Base-by-base conservation (phyloP, 768 basidiomycete species). In the Rhodosporidiobolus sp. region DNA sequence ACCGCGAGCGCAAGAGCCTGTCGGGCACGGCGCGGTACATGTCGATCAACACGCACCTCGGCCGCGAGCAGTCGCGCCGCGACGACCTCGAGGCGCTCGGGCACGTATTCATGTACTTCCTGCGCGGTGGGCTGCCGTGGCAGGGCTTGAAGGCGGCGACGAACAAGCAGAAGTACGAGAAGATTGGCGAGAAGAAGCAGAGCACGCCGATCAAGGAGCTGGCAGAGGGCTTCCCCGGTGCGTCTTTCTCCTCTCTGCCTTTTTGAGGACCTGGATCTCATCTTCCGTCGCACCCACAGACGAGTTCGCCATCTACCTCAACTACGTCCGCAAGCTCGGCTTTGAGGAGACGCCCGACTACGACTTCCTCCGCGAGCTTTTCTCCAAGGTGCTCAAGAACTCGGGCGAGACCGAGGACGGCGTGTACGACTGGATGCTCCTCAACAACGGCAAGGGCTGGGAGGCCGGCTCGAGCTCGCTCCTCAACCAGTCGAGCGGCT, bases 131-230 rank as follows among this genome's bases (percentile, higher is more conserved):
- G 78, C 80, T 99, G 64, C 96, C 96, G 32, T 99, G 96, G 96
- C 96, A 99, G 80, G 96, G 96, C 68, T 86, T 99, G 69, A 98
- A 98, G 83, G 96, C 96, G 46, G 96, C 96, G 38, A 99, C 94
- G 62, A 98, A 99, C 85, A 99, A 99, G 85, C 96, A 98, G 82
- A 98, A 98, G 85, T 99, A 99, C 84, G 95, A 99, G 85, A 99
- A 98, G 86, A 99, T 99, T 81, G 95, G 95, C 74, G 95, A 99
- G 85, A 99, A 99, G 89, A 99, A 83, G 86, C 96, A 98, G 84
- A 91, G 90, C 22, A 98, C 96, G 38, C 90, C 90, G 12, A 97
- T 99, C 82, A 95, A 92, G 83, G 96, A 99, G 80, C 86, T 99
- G 34, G 92, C 90, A 79, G 96, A 98, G 78, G 91, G 92, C 68